These are phyloP conservation scores for Globisporangium heterothallicum DNA, from an alignment of 352 stramenopile species.

Conservation along the genomic window DNA sequence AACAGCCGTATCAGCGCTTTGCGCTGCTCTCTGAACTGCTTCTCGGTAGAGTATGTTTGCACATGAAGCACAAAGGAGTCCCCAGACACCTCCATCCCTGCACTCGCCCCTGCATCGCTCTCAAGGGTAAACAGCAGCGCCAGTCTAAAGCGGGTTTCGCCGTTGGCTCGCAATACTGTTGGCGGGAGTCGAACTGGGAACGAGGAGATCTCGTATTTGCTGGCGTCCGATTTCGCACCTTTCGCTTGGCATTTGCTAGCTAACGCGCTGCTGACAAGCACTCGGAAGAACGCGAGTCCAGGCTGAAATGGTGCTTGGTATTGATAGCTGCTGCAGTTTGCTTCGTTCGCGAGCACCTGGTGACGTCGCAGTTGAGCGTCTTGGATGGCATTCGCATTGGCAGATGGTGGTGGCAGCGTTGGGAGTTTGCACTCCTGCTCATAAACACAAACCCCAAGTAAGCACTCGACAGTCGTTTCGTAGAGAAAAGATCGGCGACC, in stretches of 20 bases:
- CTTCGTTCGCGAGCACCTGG: conserved; percentile 30
- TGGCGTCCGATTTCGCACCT: neutral
- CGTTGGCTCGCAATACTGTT: conserved; percentile 13
- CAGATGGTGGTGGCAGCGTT: neutral
- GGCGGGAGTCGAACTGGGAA: conserved; percentile 24
- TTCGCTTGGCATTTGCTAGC: neutral
- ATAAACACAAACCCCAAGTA: neutral
- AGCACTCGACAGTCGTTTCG: neutral
- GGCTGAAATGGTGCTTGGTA: conserved; percentile 26
- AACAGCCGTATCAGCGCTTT: conserved; percentile 9
- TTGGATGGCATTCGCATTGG: neutral
- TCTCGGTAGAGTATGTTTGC: conserved; percentile 9
- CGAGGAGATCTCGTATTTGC: conserved; percentile 11
- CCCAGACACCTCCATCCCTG: no score
- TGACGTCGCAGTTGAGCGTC: conserved; percentile 25
- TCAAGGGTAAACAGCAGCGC: conserved; percentile 9
- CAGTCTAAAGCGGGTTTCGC: neutral
- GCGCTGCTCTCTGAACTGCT: conserved; percentile 11
- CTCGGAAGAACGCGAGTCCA: conserved; percentile 44
- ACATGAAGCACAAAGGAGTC: conserved; percentile 16
- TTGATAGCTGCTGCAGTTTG: conserved; percentile 34
- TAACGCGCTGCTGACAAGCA: conserved; percentile 13
- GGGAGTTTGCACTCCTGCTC: conserved; percentile 9
- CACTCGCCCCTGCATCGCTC: neutral
- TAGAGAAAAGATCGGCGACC: neutral